Conservation (phyloP, 345 rosid species). For the Acer saccharum region DNA sequence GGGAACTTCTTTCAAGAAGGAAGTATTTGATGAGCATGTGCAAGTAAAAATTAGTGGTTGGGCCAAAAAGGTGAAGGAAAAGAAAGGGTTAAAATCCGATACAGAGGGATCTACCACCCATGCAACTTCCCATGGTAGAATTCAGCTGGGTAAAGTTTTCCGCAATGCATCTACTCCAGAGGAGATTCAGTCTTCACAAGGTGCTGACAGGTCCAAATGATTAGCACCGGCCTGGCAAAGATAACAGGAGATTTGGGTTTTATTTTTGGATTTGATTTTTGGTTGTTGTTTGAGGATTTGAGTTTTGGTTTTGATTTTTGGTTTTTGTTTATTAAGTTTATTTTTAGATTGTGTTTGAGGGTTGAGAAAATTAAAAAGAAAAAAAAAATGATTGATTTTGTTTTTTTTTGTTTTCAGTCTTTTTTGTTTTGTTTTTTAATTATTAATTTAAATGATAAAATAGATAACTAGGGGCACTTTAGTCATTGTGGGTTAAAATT, state of each 20-base stretch:
- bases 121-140: slow-evolving; percentile 38
- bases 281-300: not conserved
- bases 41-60: slow-evolving; percentile 81
- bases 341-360: no score
- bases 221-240: not conserved
- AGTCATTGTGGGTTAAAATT: no score
- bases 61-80: slow-evolving; percentile 69
- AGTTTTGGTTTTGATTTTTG: rapidly evolving
- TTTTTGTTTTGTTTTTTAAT: no score
- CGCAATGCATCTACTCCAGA: no score
- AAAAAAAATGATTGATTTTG: no score
- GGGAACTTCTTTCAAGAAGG: slow-evolving; percentile 83
- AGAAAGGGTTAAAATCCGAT: slow-evolving; percentile 40
- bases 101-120: slow-evolving; percentile 29
- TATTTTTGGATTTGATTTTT: no score
- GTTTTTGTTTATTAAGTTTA: no score
- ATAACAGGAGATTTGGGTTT: no score
- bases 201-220: slow-evolving; percentile 28
- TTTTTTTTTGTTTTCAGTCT: no score
- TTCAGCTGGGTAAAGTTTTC: slow-evolving; percentile 33
- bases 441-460: no score
- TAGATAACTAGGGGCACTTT: no score
- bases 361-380: no score
- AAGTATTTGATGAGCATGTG: slow-evolving; percentile 74
- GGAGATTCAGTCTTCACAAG: slow-evolving; percentile 26